Evolutionary conservation across 2,329 filamentous ascomycete genomes (phyloP).

Genomic region (Penicillium sp.): DNA sequence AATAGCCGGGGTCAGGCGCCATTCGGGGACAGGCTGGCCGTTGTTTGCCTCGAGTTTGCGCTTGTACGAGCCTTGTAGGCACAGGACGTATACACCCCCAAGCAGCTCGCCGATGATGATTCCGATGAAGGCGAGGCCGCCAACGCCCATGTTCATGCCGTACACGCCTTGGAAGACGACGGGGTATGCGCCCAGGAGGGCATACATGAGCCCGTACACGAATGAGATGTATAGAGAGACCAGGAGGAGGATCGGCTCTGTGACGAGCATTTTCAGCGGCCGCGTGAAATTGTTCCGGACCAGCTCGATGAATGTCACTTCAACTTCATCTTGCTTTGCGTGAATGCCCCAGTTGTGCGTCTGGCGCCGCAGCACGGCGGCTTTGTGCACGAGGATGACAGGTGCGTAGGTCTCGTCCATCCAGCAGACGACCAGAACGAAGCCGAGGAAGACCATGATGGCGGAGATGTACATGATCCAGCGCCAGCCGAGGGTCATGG

Average conservation of each 20-base stretch:
- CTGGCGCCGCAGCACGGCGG: constrained; percentile 55
- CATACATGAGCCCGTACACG: constrained; percentile 41
- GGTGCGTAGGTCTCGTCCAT: constrained; percentile 62
- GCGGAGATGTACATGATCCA: constrained; percentile 59
- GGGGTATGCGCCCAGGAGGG: constrained; percentile 37
- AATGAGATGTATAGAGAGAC: constrained; percentile 41
- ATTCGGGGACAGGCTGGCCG: constrained; percentile 38
- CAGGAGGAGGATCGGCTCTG: constrained; percentile 46
- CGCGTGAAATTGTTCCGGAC: constrained; percentile 55
- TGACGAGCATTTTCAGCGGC: constrained; percentile 45
- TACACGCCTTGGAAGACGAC: constrained; percentile 39
- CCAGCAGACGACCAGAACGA: constrained; percentile 46
- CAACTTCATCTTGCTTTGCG: constrained; percentile 59
- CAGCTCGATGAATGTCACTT: constrained; percentile 56
- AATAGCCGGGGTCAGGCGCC: constrained; percentile 39
- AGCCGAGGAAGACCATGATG: constrained; percentile 59
- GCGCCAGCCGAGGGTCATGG: constrained; percentile 56
- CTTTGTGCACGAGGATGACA: constrained; percentile 40
- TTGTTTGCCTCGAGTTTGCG: constrained; percentile 38
- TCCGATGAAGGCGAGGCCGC: constrained; percentile 37
- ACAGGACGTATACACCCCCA: constrained; percentile 37
- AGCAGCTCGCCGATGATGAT: constrained; percentile 39
- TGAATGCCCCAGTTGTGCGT: constrained; percentile 67
- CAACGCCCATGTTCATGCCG: constrained; percentile 37
- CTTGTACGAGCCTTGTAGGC: constrained; percentile 33